Percentiles rank a stretch among this genome's conserved stretches.
Evolutionary conservation across 1,284 basidiomycete species (phyloP).

Genomic region (Golubevia pallescens): DNA sequence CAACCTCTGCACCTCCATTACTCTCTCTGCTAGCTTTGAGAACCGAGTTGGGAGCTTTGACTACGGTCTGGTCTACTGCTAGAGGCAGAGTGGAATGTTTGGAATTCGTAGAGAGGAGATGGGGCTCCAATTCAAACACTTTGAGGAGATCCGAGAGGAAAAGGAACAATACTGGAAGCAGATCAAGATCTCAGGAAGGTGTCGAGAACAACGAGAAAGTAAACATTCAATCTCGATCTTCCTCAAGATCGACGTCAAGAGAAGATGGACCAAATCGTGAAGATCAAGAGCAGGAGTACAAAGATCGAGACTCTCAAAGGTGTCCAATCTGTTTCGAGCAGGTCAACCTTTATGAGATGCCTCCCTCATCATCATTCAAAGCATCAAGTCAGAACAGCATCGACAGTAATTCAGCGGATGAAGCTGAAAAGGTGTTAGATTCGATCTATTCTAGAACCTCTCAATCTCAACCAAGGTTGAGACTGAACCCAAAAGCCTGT

Average conservation of each 20-base stretch:
- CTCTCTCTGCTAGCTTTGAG: slow-evolving; percentile 31
- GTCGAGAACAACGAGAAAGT: too few relatives aligned
- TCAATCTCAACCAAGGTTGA: too few relatives aligned
- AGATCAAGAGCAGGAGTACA: too few relatives aligned
- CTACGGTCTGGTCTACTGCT: slow-evolving; percentile 27
- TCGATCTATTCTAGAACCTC: too few relatives aligned
- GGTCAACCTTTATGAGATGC: slow-evolving; percentile 15
- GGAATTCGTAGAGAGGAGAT: slow-evolving; percentile 34
- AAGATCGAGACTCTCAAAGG: too few relatives aligned
- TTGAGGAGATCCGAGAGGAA: too few relatives aligned
- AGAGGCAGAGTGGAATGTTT: slow-evolving; percentile 33
- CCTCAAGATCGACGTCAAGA: slow-evolving; percentile 21
- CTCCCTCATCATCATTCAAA: slow-evolving; percentile 1
- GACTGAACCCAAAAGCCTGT: slow-evolving; percentile 12
- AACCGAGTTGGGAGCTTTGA: slow-evolving; percentile 24
- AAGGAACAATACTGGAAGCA: slow-evolving; percentile 9
- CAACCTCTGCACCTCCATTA: slow-evolving; percentile 33
- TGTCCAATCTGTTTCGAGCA: slow-evolving; percentile 42
- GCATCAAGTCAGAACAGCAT: background rate
- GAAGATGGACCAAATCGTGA: slow-evolving; percentile 18
- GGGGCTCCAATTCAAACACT: slow-evolving; percentile 23
- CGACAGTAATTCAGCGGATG: slow-evolving; percentile 6
- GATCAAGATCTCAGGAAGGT: slow-evolving; percentile 18
- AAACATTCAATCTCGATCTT: too few relatives aligned
- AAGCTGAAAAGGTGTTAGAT: background rate